phyloP scores from a whole-genome alignment of 257 asterid genomes.

The Asclepias syriaca region DNA sequence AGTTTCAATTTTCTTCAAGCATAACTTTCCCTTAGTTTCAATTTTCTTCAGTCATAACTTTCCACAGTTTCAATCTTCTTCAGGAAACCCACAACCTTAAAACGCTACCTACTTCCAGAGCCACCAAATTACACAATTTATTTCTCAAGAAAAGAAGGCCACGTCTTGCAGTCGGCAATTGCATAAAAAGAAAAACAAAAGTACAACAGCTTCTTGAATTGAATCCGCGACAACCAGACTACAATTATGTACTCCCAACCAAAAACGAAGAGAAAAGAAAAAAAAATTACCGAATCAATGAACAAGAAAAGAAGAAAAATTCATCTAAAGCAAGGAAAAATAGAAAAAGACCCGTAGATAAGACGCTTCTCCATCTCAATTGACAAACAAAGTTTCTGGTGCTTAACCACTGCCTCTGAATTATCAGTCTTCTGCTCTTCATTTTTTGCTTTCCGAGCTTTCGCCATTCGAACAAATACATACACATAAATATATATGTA shows the following conservation, averaged over 20 bases:
- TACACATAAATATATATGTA: neutral
- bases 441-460: conserved; percentile 70
- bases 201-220: neutral
- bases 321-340: neutral
- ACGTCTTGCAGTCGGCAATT: neutral
- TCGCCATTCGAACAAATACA: conserved; percentile 54
- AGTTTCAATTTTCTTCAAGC: neutral
- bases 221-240: neutral
- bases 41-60: neutral
- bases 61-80: neutral
- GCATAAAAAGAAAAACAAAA: neutral
- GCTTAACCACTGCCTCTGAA: conserved; percentile 87
- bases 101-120: neutral
- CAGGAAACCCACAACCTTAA: neutral
- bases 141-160: neutral
- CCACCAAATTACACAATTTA: neutral
- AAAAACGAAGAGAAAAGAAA: neutral
- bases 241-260: neutral
- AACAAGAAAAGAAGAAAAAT: neutral
- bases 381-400: conserved; percentile 89
- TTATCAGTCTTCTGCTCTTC: conserved; percentile 86
- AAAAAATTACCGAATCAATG: neutral
- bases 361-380: conserved; percentile 87
- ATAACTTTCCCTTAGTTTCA: no score
- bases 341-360: conserved; percentile 64